Evolutionary conservation across 2,329 filamentous ascomycete species (phyloP), one percentile per base, ranked within the genome.

Genomic region (Neofusicoccum ribis): DNA sequence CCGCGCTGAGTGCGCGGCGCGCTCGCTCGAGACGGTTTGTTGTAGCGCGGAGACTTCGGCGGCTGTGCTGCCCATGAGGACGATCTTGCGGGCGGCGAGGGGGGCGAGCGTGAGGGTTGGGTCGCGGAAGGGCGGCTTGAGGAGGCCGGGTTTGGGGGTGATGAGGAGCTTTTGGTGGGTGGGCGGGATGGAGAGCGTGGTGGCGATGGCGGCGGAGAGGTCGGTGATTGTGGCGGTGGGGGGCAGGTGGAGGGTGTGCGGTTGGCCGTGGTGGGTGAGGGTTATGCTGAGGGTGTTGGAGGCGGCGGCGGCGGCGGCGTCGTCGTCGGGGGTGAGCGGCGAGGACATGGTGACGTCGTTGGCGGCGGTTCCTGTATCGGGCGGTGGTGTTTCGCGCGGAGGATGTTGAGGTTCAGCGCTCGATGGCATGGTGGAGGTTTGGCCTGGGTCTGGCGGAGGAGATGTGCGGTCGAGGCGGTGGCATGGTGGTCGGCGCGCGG

Each of bases 81-180:
- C 87, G 67, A 91, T 83, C 67, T 88, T 88, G 75, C 86, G 88
- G 66, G 80, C 77, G 27, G 77, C 74, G 43, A 90, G 77, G 4
- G 82, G 72, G 7, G 76, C 71, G 65, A 88, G 79, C 3, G 81
- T 76, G 0, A 86, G 82, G 68, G 89, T 81, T 17, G 78, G 74
- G 68, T 89, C 81, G 73, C 86, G 86, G 79, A 89, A 88, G 0
- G 89, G 88, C 0, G 83, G 80, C 69, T 88, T 89, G 31, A 90
- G 82, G 1, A 91, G 79, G 34, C 88, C 88, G 7, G 85, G 79
- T 72, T 89, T 90, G 47, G 88, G 83, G 14, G 87, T 83, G 69
- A 91, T 82, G 67, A 84, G 78, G 73, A 90, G 83, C 74, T 92
- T 92, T 72, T 91, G 89, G 75, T 91, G 88, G 9, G 81, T 74